phyloP scores from a whole-genome alignment of 148 eudicot genomes.

The Amaranthus palmeri region DNA sequence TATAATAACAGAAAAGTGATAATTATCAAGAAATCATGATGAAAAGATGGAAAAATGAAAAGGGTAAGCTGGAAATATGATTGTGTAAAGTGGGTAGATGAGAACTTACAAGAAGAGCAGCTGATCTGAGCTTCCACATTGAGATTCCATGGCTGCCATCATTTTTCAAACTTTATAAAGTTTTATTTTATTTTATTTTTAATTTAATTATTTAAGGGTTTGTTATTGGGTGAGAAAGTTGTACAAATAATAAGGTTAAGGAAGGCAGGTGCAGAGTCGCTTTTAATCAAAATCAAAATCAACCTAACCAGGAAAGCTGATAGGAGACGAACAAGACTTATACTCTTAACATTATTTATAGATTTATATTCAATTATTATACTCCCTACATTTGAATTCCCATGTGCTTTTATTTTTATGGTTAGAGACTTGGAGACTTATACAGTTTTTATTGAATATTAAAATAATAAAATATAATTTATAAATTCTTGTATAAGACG shows the following conservation, averaged over 20 bases:
- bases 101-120: conserved; percentile 25
- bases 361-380: neutral
- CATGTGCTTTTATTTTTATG: too few species aligned
- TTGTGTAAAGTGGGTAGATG: conserved; percentile 28
- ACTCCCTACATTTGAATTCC: neutral
- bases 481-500: too few species aligned
- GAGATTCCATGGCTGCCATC: conserved; percentile 19
- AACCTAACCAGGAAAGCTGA: conserved; percentile 9
- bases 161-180: neutral
- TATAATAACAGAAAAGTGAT: neutral
- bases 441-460: too few species aligned
- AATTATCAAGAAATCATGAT: neutral
- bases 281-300: conserved; percentile 9
- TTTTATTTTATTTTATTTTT: neutral
- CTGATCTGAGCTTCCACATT: conserved; percentile 23
- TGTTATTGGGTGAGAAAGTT: neutral
- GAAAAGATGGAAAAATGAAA: conserved; percentile 16
- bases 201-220: neutral
- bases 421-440: too few species aligned
- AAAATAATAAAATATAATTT: too few species aligned
- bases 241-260: neutral
- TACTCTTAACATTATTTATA: neutral
- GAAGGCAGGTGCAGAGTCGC: conserved; percentile 16
- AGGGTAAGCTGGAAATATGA: conserved; percentile 22
- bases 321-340: conserved; percentile 1